These are phyloP conservation scores for Tricholoma terreum DNA, from an alignment of 768 basidiomycete genomes.

Conservation along the genomic window DNA sequence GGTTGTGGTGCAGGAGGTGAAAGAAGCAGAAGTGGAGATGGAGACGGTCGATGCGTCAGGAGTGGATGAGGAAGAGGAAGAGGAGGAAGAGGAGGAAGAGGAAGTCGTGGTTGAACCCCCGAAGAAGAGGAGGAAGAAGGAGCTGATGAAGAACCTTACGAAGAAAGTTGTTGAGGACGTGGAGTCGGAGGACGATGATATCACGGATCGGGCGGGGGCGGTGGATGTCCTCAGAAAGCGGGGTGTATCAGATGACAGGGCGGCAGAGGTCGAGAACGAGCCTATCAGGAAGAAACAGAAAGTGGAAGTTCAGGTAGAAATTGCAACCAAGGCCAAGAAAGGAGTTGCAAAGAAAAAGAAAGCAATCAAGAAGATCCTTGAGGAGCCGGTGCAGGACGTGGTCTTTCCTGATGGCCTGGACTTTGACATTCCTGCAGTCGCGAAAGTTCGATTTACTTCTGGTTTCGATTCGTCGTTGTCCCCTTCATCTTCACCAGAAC, in stretches of 20 bases:
- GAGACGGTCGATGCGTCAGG: slow-evolving; percentile 32
- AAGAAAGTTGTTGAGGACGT: slow-evolving; percentile 41
- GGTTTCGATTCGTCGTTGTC: slow-evolving; percentile 44
- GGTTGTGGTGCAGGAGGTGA: slow-evolving; percentile 41
- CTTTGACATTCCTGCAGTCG: slow-evolving; percentile 48
- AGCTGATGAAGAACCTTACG: slow-evolving; percentile 31
- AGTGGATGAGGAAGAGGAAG: slow-evolving; percentile 35
- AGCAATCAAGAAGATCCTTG: slow-evolving; percentile 27
- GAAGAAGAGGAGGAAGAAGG: slow-evolving; percentile 59
- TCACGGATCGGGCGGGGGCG: slow-evolving; percentile 25
- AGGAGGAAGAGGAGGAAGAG: slow-evolving; percentile 31
- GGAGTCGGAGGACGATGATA: slow-evolving; percentile 63
- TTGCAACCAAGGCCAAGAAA: slow-evolving; percentile 34
- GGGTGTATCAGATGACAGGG: slow-evolving; percentile 38
- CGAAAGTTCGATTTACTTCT: slow-evolving; percentile 47
- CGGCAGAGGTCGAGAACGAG: slow-evolving; percentile 32
- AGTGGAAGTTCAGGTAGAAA: slow-evolving; percentile 24
- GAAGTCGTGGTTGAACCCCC: slow-evolving; percentile 41
- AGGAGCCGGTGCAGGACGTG: slow-evolving; percentile 42
- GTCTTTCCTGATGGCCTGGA: slow-evolving; percentile 48
- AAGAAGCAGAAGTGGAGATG: slow-evolving; percentile 39
- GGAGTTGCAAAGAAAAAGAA: slow-evolving; percentile 43
- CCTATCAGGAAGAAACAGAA: slow-evolving; percentile 46
- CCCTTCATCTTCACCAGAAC: slow-evolving; percentile 41
- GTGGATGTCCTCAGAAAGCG: slow-evolving; percentile 41